Conservation (phyloP, 352 stramenopile genomes). For the Nothophytophthora sp. region DNA sequence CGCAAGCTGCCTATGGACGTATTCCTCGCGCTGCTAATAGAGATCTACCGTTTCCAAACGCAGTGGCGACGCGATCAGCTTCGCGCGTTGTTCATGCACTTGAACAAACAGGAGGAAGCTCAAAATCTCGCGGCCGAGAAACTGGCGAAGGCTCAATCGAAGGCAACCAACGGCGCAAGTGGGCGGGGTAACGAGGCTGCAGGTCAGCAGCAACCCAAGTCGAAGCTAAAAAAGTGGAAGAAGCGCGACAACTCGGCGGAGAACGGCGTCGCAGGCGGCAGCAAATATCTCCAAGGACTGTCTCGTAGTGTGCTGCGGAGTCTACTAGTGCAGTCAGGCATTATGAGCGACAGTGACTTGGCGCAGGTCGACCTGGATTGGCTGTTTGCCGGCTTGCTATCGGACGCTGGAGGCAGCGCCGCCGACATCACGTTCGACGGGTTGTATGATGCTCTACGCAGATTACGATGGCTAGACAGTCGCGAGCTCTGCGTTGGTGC, state of each 20-base stretch:
- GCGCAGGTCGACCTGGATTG: constrained; percentile 42
- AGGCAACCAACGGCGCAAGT: not conserved
- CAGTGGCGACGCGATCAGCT: constrained; percentile 50
- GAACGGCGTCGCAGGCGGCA: not conserved
- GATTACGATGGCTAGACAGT: constrained; percentile 33
- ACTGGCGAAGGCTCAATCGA: not conserved
- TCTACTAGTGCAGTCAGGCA: constrained; percentile 38
- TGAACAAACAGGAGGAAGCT: constrained; percentile 29
- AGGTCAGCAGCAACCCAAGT: constrained; percentile 9
- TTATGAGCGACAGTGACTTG: constrained; percentile 29
- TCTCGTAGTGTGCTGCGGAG: constrained; percentile 33
- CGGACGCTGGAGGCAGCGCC: constrained; percentile 17
- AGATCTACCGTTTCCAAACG: constrained; percentile 46
- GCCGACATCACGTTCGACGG: constrained; percentile 39
- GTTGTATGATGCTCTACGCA: constrained; percentile 31
- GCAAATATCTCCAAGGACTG: constrained; percentile 46
- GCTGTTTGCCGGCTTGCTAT: constrained; percentile 34
- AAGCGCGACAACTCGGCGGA: constrained; percentile 10
- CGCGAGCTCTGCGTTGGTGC: constrained; percentile 27
- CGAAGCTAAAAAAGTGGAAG: constrained; percentile 31
- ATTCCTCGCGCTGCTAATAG: constrained; percentile 46
- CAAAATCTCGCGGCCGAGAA: constrained; percentile 16
- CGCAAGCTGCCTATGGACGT: constrained; percentile 50
- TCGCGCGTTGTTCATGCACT: constrained; percentile 39
- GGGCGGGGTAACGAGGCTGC: not conserved